Conservation (phyloP, 2,329 filamentous ascomycete species). For the Diaporthe vexans region DNA sequence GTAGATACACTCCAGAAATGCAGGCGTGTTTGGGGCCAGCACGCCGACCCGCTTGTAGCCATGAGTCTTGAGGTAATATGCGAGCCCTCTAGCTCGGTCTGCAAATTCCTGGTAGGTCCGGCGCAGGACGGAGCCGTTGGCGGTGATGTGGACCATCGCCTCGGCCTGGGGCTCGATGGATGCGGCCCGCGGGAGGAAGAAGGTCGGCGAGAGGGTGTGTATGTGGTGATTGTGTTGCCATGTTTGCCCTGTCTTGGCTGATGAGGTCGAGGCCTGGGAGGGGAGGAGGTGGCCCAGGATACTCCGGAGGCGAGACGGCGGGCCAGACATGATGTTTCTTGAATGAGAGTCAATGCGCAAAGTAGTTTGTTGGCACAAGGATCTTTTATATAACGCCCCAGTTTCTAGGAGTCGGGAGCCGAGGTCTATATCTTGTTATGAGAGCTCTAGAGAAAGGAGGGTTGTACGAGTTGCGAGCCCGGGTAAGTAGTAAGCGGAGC, state of each 20-base stretch:
- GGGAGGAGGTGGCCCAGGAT: slow-evolving; percentile 64
- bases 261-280: slow-evolving; percentile 44
- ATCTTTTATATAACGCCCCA: not conserved
- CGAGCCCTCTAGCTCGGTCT: slow-evolving; percentile 87
- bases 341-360: too few species aligned
- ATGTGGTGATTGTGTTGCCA: slow-evolving; percentile 69
- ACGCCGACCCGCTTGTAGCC: slow-evolving; percentile 84
- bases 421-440: not conserved
- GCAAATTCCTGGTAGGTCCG: slow-evolving; percentile 86
- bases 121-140: slow-evolving; percentile 80
- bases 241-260: slow-evolving; percentile 45
- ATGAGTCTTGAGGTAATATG: slow-evolving; percentile 86
- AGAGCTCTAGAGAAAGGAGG: too few species aligned
- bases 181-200: slow-evolving; percentile 88
- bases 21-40: slow-evolving; percentile 91
- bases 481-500: not conserved
- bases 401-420: not conserved
- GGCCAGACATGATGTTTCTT: slow-evolving; percentile 68
- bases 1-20: slow-evolving; percentile 92
- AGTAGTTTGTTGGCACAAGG: not conserved
- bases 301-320: slow-evolving; percentile 71
- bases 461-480: not conserved
- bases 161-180: slow-evolving; percentile 87
- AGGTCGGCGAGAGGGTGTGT: slow-evolving; percentile 87
- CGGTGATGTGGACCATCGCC: slow-evolving; percentile 88